Evolutionary conservation across 495 filamentous ascomycete genomes (phyloP), one percentile per base, ranked within the genome.

Genomic region (Peziza echinospora): DNA sequence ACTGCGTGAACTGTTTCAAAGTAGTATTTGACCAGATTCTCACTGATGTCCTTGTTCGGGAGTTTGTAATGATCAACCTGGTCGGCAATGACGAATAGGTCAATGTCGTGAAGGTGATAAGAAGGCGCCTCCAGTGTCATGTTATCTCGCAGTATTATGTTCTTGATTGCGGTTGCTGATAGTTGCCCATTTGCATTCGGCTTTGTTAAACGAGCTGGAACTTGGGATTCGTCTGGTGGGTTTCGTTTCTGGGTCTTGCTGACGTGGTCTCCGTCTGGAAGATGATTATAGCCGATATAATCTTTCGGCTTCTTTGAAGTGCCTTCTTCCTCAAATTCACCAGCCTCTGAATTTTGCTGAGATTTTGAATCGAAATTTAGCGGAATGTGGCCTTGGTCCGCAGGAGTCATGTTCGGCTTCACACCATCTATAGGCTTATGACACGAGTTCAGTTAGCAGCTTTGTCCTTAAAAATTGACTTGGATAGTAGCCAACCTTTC

Each of bases 1-100:
- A 69, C 68, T 2, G 68, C 62, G 47, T 81, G 73, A 22, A 78
- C 67, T 2, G 70, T 70, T 2, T 60, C 61, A 50, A 78, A 65
- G 47, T 74, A 81, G n/a, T 62, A 58, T n/a, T 69, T 62, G 24
- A 78, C 58, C 19, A 80, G 59, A 21, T 61, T 57, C n/a, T 69
- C 65, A n/a, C 73, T 75, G 19, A 62, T 61, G 26, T 64, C 57
- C 24, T 64, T 62, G 5, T 65, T 56, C 3, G 77, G 77, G 17
- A 76, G 60, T 5, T 59, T 64, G 50, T 63, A 65, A 5, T 64
- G 50, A 48, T 75, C 64, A n/a, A 71, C 55, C 25, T 65, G 55
- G 26, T 64, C 61, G 24, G 63, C 58, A 39, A 63, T 48, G 13
- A 65, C 59, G 9, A 66, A 63, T 25, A 69, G 58, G 10, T 71